Percentiles rank a stretch among this genome's conserved stretches.
Evolutionary conservation across 2,329 filamentous ascomycete genomes (phyloP).

Genomic region (Coniochaeta prunicola): DNA sequence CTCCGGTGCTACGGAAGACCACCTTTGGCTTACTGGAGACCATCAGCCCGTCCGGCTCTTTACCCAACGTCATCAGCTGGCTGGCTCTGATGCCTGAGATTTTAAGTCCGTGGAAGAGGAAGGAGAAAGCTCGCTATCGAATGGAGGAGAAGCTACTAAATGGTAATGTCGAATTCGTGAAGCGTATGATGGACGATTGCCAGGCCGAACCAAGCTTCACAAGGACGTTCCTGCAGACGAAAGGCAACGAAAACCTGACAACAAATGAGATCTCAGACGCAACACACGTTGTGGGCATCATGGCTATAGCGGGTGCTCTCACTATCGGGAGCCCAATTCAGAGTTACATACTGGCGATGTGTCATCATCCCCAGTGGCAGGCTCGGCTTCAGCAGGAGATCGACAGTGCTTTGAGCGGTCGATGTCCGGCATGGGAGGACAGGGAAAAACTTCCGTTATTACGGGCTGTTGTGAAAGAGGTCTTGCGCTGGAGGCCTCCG

Average conservation of each 20-base stretch:
- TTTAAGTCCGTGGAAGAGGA: slow-evolving; percentile 37
- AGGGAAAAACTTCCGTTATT: slow-evolving; percentile 36
- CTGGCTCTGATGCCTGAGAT: slow-evolving; percentile 28
- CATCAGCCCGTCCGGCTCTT: slow-evolving; percentile 36
- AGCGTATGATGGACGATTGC: slow-evolving; percentile 21
- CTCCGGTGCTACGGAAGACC: slow-evolving; percentile 31
- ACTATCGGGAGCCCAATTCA: slow-evolving; percentile 37
- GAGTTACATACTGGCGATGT: slow-evolving; percentile 29
- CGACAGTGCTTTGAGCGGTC: slow-evolving; percentile 31
- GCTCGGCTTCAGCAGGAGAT: slow-evolving; percentile 36
- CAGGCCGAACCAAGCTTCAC: slow-evolving; percentile 32
- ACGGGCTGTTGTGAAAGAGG: slow-evolving; percentile 43
- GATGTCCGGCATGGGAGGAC: slow-evolving; percentile 39
- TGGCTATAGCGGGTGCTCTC: slow-evolving; percentile 38
- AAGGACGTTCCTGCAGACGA: slow-evolving; percentile 27
- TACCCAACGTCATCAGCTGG: slow-evolving; percentile 32
- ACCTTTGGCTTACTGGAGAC: slow-evolving; percentile 37
- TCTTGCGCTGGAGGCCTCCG: slow-evolving; percentile 45
- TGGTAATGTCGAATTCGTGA: slow-evolving; percentile 28
- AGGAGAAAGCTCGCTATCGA: slow-evolving; percentile 30
- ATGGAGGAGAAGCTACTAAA: slow-evolving; percentile 30
- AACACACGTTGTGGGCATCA: slow-evolving; percentile 36
- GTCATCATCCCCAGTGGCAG: slow-evolving; percentile 22
- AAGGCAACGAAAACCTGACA: slow-evolving; percentile 17
- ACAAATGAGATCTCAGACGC: slow-evolving; percentile 27